phyloP scores from a whole-genome alignment of 2,329 filamentous ascomycete species.

The Paecilomyces dactylethromorphus region DNA sequence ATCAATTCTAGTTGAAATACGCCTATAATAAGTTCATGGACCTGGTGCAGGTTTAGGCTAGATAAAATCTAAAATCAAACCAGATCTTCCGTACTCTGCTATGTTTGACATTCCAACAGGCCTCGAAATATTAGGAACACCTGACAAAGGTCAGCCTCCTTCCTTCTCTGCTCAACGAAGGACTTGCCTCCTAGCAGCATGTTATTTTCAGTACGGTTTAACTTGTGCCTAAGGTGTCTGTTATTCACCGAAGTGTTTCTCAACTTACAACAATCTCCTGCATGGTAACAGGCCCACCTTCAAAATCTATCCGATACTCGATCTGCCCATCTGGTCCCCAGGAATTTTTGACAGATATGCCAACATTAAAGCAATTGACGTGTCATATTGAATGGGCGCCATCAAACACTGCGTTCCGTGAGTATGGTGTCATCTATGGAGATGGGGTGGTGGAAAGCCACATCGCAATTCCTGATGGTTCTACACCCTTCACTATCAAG shows the following conservation, averaged over 20 bases:
- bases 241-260: not conserved
- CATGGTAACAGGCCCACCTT: not conserved
- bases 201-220: not conserved
- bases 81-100: no score
- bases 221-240: not conserved
- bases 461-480: conserved; percentile 42
- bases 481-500: conserved; percentile 43
- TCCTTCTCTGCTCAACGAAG: no score
- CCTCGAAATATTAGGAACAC: no score
- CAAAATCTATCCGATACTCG: not conserved
- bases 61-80: no score
- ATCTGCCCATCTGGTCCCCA: not conserved
- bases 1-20: no score
- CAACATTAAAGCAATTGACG: conserved; percentile 45
- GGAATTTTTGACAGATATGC: conserved; percentile 36
- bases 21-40: no score
- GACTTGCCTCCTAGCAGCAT: no score
- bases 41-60: no score
- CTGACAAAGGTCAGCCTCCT: no score
- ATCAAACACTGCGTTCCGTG: conserved; percentile 39
- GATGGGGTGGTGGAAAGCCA: conserved; percentile 49
- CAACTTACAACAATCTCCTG: not conserved
- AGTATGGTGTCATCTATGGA: conserved; percentile 44
- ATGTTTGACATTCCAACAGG: no score
- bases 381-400: conserved; percentile 46